Evolutionary conservation across 768 basidiomycete species (phyloP).

Genomic region (Phylloporus scabripes): DNA sequence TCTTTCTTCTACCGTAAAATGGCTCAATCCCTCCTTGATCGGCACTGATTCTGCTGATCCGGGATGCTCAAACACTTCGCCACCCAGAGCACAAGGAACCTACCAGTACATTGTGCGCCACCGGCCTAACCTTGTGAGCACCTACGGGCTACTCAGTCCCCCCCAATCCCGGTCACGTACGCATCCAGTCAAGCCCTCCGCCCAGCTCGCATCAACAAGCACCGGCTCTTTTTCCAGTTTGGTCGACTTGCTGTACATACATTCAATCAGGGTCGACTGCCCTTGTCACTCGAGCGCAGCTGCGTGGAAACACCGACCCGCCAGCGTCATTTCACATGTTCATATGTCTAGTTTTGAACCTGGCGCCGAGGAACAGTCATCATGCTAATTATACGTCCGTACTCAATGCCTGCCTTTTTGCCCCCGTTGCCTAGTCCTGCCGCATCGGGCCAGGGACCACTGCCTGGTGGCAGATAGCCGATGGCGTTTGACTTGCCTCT

Average conservation of each 20-base stretch:
- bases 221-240: slow-evolving; percentile 11
- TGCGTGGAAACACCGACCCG: slow-evolving; percentile 19
- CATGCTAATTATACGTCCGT: slow-evolving; percentile 10
- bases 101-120: neutral
- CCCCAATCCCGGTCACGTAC: slow-evolving; percentile 10
- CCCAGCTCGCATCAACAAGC: slow-evolving; percentile 20
- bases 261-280: slow-evolving; percentile 15
- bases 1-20: slow-evolving; percentile 22
- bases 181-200: slow-evolving; percentile 20
- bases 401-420: slow-evolving; percentile 2
- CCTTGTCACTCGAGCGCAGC: slow-evolving; percentile 17
- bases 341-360: neutral
- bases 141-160: neutral
- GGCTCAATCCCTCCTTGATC: slow-evolving; percentile 7
- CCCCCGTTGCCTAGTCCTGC: neutral
- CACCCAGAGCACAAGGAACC: neutral
- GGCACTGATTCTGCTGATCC: slow-evolving; percentile 21
- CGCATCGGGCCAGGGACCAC: neutral
- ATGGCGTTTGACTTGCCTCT: slow-evolving; percentile 4
- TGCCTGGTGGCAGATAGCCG: neutral
- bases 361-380: slow-evolving; percentile 4
- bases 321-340: neutral
- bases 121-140: neutral
- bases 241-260: slow-evolving; percentile 7
- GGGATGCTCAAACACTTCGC: neutral